Conservation (phyloP, 2,329 filamentous ascomycete genomes). For the Apiospora kogelbergensis region DNA sequence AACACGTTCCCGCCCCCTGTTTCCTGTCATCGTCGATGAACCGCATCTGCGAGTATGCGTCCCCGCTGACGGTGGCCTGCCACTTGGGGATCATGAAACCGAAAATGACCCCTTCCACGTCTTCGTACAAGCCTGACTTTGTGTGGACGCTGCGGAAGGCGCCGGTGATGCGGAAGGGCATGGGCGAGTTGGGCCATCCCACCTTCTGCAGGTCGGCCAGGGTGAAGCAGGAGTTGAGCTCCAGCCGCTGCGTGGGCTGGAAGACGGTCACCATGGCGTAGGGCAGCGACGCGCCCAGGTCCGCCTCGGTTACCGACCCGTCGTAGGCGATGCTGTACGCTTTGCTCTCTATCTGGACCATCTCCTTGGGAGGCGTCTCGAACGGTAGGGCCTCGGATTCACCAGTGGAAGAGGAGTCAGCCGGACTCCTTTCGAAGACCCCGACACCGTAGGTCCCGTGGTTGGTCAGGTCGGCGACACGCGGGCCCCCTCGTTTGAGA, state of each 20-base stretch:
- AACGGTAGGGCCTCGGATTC: background rate
- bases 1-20: background rate
- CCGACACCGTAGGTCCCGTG: constrained; percentile 4
- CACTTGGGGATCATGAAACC: constrained; percentile 7
- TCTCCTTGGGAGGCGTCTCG: background rate
- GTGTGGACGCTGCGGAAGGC: constrained; percentile 1
- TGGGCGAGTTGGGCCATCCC: background rate
- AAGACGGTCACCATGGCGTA: constrained; percentile 8
- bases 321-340: constrained; percentile 3
- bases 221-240: background rate
- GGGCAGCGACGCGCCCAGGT: background rate
- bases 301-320: background rate
- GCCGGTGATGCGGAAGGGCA: background rate
- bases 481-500: background rate
- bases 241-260: background rate
- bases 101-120: background rate
- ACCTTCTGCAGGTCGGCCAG: background rate
- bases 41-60: background rate
- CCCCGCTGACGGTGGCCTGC: background rate
- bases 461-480: background rate
- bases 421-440: background rate
- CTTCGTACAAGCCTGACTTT: background rate
- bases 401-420: background rate
- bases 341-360: background rate
- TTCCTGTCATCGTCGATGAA: background rate